A percentile compares a stretch with the other conserved stretches of the same genome.
Conservation (phyloP, 164 flowering plant species). For the Kingdonia uniflora region DNA sequence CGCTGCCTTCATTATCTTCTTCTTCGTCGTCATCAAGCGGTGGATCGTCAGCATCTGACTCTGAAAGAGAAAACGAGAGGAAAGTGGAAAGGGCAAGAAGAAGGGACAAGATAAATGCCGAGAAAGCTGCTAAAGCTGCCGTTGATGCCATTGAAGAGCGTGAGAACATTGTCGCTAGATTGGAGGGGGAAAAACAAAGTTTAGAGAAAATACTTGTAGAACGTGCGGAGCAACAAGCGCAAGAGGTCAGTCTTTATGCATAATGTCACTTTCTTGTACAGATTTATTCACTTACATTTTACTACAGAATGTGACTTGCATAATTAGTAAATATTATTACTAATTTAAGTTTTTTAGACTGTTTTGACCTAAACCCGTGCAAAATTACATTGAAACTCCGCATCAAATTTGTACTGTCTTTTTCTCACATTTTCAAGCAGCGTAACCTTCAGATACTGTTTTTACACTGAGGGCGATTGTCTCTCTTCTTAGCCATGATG, state of each 20-base stretch:
- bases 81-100: slow-evolving; percentile 53
- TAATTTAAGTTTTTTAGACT: too few species aligned
- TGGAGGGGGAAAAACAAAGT: slow-evolving; percentile 95
- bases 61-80: slow-evolving; percentile 61
- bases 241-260: slow-evolving; percentile 48
- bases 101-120: slow-evolving; percentile 64
- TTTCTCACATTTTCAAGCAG: too few species aligned
- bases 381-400: too few species aligned
- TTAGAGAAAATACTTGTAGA: slow-evolving; percentile 90
- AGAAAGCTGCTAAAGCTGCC: slow-evolving; percentile 77
- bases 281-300: too few species aligned
- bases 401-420: too few species aligned
- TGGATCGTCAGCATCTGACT: slow-evolving; percentile 52
- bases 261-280: not conserved
- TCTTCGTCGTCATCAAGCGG: slow-evolving; percentile 33
- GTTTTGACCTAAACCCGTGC: too few species aligned
- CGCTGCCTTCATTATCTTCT: too few species aligned
- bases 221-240: slow-evolving; percentile 76
- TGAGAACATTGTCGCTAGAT: slow-evolving; percentile 71
- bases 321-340: too few species aligned
- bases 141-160: slow-evolving; percentile 63
- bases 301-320: too few species aligned
- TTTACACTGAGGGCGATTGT: too few species aligned
- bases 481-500: too few species aligned
- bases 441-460: too few species aligned